Evolutionary conservation across 306 rosid species (phyloP), one percentile per base, ranked within the genome.

Genomic region (Dryas alaskensis): DNA sequence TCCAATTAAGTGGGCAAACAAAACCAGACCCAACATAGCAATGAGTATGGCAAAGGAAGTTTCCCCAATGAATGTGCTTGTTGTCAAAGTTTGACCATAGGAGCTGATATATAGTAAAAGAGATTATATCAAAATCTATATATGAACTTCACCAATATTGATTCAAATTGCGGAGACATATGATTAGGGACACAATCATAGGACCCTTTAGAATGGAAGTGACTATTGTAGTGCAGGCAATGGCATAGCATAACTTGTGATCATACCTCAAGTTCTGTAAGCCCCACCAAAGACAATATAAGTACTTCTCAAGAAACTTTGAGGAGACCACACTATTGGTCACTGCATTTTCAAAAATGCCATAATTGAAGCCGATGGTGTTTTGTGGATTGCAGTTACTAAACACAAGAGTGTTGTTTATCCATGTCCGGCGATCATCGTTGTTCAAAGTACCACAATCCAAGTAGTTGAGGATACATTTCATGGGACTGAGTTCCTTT

Each of bases 221-320:
- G 37, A 31, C 37, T 31, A 31, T 31, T 31, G 37, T 31, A 31
- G 37, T 64, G 52, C 39, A 31, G 0, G 16, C n/a, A 16, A 66
- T 47, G 44, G 25, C 59, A 44, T 5, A 52, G 73, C 44, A 68
- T 40, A 61, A 22, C 25, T 4, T 31, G 37, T 45, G 58, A 77
- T 54, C 76, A 76, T 73, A 93, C 98, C 98, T 93, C 85, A 93
- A 83, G 85, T 91, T 93, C 87, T 93, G 98, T 80, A 93, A 77
- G 54, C 98, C 98, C 96, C 96, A 91, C 97, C 98, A 93, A 5
- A 93, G 85, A 79, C 97, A 93, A 72, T 85, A 93, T 77, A 91
- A 88, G 70, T 93, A 93, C 88, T 93, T 93, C 83, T 86, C 83
- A 6, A 84, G 10, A 80, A 93, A 89, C 4, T 10, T 37, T 2